Evolutionary conservation across 1,284 basidiomycete genomes (phyloP), one percentile per base, ranked within the genome.

Genomic region (Ustilago trichophora): DNA sequence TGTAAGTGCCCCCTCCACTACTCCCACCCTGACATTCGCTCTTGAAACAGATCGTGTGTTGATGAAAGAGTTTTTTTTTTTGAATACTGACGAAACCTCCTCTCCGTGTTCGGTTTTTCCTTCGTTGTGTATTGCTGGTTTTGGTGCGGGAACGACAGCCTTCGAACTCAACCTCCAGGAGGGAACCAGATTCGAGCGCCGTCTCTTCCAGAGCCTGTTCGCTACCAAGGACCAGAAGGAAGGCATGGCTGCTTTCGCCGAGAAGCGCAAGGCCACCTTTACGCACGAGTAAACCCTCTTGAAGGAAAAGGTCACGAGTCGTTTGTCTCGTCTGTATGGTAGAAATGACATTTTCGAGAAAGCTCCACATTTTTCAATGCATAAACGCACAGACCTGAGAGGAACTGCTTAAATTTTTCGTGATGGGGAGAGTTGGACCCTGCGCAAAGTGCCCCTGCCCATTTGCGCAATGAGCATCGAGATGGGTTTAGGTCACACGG

Each of bases 161-260:
- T 91, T 89, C 75, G 93, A 98, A 77, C 83, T 93, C 63, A 86
- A 87, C 6, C 85, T 98, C 43, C 83, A 86, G 10, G 91, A 97
- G 80, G 96, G 95, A 1, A 83, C 97, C 70, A 86, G 88, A 64
- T 89, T 93, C 72, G 95, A 98, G 83, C 86, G 93, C 63, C 86
- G 93, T 71, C 84, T 95, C 45, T 98, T 98, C 90, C 91, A 98
- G 76, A 86, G 88, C 46, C 83, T 95, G 67, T 98, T 98, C 76
- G 93, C 93, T 15, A 98, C 95, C 33, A 87, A 90, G 63, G 95
- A 98, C 82, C 95, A 98, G 85, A 98, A 98, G 86, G 93, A 98
- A 84, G 92, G 94, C 22, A 98, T 97, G 95, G 82, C 85, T 32
- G 95, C 94, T n/a, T 98, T 98, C 80, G 89, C 89, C n/a, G 92